A percentile compares a stretch with the other conserved stretches of the same genome.
phyloP scores from a whole-genome alignment of 2,329 filamentous ascomycete genomes.

The Plectosphaerella sp. region DNA sequence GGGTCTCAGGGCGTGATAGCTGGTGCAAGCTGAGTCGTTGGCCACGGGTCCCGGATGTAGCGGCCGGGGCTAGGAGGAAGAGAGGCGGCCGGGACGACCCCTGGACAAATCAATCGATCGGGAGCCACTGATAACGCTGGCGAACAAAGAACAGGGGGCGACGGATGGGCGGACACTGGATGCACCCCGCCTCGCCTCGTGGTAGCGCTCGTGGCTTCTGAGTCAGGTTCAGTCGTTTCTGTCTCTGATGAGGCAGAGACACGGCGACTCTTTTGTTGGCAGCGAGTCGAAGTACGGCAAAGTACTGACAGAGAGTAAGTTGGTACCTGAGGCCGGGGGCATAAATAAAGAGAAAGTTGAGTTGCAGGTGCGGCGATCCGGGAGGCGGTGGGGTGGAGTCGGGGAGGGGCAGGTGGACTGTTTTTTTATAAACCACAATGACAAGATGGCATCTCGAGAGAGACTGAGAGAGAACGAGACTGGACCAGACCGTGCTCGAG shows the following conservation, averaged over 20 bases:
- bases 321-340: background rate
- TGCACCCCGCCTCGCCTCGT: too few species aligned
- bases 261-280: background rate
- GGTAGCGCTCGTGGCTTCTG: background rate
- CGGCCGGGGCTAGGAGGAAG: background rate
- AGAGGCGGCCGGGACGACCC: background rate
- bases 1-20: background rate
- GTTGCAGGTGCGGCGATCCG: background rate
- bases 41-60: background rate
- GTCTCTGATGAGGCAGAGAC: background rate
- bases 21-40: background rate
- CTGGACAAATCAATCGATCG: background rate
- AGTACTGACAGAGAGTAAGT: background rate
- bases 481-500: constrained; percentile 2
- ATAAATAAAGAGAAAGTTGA: background rate
- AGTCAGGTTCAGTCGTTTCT: background rate
- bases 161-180: too few species aligned
- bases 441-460: background rate
- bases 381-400: background rate
- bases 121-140: background rate
- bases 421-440: background rate
- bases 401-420: background rate
- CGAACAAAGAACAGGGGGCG: background rate
- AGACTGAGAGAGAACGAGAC: background rate
- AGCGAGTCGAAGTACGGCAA: too few species aligned